Base-by-base conservation (phyloP, 2,329 filamentous ascomycete species). In the Stagonosporopsis vannaccii region DNA sequence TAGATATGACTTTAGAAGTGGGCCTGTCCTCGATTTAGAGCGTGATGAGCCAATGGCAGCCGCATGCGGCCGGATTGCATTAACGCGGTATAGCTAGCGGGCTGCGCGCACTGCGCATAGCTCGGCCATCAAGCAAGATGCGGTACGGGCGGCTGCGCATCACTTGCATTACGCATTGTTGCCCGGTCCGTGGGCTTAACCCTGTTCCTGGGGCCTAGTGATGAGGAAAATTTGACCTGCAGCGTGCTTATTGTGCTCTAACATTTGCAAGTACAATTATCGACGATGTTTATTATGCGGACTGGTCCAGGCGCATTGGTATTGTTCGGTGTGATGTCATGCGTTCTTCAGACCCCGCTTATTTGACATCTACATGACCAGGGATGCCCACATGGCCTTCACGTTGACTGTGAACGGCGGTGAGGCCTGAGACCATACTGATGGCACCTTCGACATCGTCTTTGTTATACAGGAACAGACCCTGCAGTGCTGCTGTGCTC, bases 401-500 rank as follows among this genome's bases (percentile, higher is more conserved):
- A 35, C 56, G 58, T 46, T 58, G 66, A 53, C 62, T 62, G 51
- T 62, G 64, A 53, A 65, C 65, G 55, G 68, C 67, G 57, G 68
- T 68, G 63, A 91, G 77, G 2, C 84, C 85, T 59, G 90, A 87
- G 1, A 88, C 89, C 88, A 90, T 92, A 15, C 81, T 79, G 62
- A 98, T 93, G 13, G 94, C 94, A 2, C 94, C 92, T 63, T 92
- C 84, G 81, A 93, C 90, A 67, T 96, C 85, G 61, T 89, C 90
- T 79, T 99, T 99, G 78, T 98, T 96, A 75, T 96, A 96, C 74
- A 98, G 76, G 76, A 99, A 99, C 40, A 99, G 78, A 0, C 95
- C 95, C 77, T 99, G 95, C 26, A 99, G 87, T 20, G 92, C 92
- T 25, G 95, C 95, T 4, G 94, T 93, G 73, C 93, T 98, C 15